These are phyloP conservation scores for Rhodamnia rubescens DNA, from an alignment of 345 rosid species.

Conservation along the genomic window DNA sequence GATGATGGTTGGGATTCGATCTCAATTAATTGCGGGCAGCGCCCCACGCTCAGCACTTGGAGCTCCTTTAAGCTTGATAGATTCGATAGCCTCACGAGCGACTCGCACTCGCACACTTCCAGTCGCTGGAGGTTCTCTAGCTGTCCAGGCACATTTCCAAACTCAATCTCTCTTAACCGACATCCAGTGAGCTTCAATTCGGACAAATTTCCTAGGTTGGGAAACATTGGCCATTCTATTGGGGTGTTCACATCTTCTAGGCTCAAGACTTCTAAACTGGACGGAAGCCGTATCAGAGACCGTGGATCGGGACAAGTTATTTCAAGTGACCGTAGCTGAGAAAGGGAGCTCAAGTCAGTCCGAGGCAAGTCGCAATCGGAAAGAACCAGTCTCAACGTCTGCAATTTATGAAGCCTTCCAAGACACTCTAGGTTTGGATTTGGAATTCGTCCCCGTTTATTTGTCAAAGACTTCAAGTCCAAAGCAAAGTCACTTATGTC, in stretches of 20 bases:
- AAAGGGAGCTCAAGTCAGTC: background rate
- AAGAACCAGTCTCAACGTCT: background rate
- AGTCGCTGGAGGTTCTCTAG: background rate
- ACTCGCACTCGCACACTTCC: background rate
- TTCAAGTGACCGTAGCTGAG: fast-evolving
- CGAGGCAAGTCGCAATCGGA: background rate
- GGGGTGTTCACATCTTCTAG: background rate
- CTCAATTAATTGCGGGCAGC: background rate
- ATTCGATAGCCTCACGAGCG: background rate
- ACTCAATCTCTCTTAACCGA: background rate
- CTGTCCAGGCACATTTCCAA: background rate
- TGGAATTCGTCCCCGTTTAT: too few relatives aligned
- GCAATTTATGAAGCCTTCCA: background rate
- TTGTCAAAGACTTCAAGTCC: too few relatives aligned
- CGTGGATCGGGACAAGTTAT: background rate
- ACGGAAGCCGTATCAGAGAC: background rate
- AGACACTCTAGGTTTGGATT: background rate
- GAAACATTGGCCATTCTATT: background rate
- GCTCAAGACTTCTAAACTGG: fast-evolving
- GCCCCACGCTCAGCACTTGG: fast-evolving
- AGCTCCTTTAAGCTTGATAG: background rate
- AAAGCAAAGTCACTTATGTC: fast-evolving
- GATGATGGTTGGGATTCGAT: background rate
- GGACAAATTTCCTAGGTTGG: background rate
- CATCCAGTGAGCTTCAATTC: fast-evolving